Base-by-base conservation (phyloP, 768 basidiomycete species). In the Paxillus rubicundulus region DNA sequence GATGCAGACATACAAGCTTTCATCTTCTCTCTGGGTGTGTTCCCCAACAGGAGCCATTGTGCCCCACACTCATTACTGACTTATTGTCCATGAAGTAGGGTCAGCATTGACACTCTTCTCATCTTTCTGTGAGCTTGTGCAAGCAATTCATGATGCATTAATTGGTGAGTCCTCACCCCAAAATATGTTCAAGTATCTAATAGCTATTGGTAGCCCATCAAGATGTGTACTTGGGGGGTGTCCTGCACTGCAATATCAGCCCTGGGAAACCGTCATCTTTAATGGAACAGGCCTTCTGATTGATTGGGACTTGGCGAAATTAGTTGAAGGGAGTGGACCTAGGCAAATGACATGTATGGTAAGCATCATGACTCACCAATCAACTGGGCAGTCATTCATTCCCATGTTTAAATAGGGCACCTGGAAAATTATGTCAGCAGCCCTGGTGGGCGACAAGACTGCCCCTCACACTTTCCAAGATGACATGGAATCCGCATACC, bases 301-400 rank as follows among this genome's bases (percentile, higher is more conserved):
- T 38, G 68, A 69, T 43, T 67, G 60, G 65, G 68, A 69, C 45
- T 48, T 65, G 3, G 59, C 61, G 1, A 48, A 48, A 34, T 39
- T 12, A 16, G n/a, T 48, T 33, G 24, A 46, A 14, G 16, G 12
- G 27, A 18, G 28, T 33, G 52, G 45, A n/a, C 28, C 17, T 39
- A 0, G 47, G 39, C 37, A 39, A 39, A 12, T 21, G 14, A 39
- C n/a, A 14, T 8, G 21, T 20, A 49, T 3, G 18, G 36, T 49
- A 37, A 21, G 47, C 13, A 21, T 17, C 3, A 7, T 37, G 12
- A 37, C 36, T 37, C 36, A 37, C 7, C 30, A 34, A 34, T 32
- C 45, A 3, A 47, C 30, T 52, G 9, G 10, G 43, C 16, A 36
- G n/a, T 33, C 9, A 17, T n/a, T 14, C 20, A 41, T 16, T n/a